phyloP scores from a whole-genome alignment of 306 rosid species.

The Pyrus pyrifolia region DNA sequence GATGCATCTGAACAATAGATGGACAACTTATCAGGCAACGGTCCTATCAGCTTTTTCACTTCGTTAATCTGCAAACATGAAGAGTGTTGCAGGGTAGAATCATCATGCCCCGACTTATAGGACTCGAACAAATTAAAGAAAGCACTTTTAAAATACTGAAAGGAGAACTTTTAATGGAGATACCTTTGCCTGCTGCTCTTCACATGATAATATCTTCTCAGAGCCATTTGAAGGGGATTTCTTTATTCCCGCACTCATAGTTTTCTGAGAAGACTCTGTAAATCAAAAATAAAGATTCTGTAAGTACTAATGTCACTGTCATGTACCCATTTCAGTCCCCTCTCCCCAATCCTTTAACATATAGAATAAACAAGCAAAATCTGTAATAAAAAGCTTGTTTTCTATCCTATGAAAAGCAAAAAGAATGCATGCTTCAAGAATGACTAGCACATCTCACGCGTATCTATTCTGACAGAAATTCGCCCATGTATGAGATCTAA shows the following conservation, averaged over 20 bases:
- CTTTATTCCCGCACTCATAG: slow-evolving; percentile 52
- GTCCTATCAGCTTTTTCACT: slow-evolving; percentile 61
- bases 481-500: background rate
- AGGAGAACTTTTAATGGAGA: background rate
- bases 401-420: slow-evolving; percentile 2
- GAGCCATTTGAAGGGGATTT: slow-evolving; percentile 42
- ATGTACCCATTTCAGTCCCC: background rate
- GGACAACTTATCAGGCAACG: slow-evolving; percentile 51
- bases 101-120: slow-evolving; percentile 2
- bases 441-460: background rate
- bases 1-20: slow-evolving; percentile 73
- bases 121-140: slow-evolving; percentile 1
- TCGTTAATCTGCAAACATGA: slow-evolving; percentile 57
- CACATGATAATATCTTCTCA: slow-evolving; percentile 31
- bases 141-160: background rate
- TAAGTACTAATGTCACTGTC: slow-evolving; percentile 8
- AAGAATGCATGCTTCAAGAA: background rate
- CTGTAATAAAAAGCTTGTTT: slow-evolving; percentile 1
- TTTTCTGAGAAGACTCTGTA: slow-evolving; percentile 25
- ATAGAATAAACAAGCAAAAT: slow-evolving; percentile 11
- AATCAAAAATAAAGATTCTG: slow-evolving; percentile 16
- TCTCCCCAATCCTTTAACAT: slow-evolving; percentile 14
- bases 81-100: background rate
- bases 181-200: slow-evolving; percentile 74
- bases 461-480: background rate